phyloP scores from a whole-genome alignment of 371 early-diverging fungal genomes.

The Rhizopus microsporus region DNA sequence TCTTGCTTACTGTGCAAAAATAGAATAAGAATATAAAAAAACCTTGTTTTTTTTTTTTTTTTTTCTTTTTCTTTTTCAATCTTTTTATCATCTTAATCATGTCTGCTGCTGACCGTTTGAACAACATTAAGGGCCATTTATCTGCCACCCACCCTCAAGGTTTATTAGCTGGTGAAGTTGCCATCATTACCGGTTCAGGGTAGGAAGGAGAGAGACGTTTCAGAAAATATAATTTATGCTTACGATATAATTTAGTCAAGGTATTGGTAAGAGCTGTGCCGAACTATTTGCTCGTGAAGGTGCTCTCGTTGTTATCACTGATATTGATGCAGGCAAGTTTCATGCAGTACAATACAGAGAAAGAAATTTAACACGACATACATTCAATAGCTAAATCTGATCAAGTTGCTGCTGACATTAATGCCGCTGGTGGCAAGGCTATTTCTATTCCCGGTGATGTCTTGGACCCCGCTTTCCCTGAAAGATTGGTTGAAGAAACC shows the following conservation, averaged over 20 bases:
- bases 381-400: slow-evolving; percentile 49
- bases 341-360: background rate
- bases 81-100: slow-evolving; percentile 23
- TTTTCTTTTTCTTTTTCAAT: slow-evolving; percentile 15
- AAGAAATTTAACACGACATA: background rate
- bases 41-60: slow-evolving; percentile 9
- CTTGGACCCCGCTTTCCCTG: slow-evolving; percentile 58
- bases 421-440: slow-evolving; percentile 59
- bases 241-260: slow-evolving; percentile 36
- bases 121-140: slow-evolving; percentile 52
- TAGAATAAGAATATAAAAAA: background rate
- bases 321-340: slow-evolving; percentile 51
- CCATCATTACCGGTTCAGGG: slow-evolving; percentile 83
- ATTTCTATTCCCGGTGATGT: slow-evolving; percentile 62
- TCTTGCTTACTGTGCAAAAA: slow-evolving; percentile 2
- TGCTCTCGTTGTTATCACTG: slow-evolving; percentile 70
- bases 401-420: slow-evolving; percentile 65
- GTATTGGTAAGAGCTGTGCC: slow-evolving; percentile 78
- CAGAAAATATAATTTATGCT: background rate
- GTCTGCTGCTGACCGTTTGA: slow-evolving; percentile 53
- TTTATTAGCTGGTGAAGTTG: slow-evolving; percentile 75
- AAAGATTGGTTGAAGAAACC: slow-evolving; percentile 58
- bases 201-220: slow-evolving; percentile 28
- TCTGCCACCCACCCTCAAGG: slow-evolving; percentile 59
- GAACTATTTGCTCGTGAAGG: slow-evolving; percentile 81